Conservation (phyloP, 2,329 filamentous ascomycete genomes). For the Fusarium nelsonii region DNA sequence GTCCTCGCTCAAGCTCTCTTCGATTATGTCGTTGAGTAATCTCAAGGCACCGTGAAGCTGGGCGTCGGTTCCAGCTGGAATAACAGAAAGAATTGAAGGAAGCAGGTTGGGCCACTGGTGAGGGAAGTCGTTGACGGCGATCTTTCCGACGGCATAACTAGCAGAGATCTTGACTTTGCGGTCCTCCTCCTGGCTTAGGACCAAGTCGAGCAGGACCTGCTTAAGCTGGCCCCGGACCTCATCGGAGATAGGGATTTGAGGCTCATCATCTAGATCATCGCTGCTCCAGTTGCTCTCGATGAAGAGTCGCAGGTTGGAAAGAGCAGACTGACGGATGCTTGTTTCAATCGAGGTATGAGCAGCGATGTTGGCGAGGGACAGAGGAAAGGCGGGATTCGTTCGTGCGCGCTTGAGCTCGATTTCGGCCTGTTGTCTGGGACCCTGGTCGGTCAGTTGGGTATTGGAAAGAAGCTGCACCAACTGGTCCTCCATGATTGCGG, state of each 20-base stretch:
- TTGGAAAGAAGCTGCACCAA: constrained; percentile 88
- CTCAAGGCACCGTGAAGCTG: constrained; percentile 91
- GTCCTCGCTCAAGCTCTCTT: constrained; percentile 92
- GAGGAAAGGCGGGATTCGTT: constrained; percentile 77
- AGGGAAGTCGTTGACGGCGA: constrained; percentile 92
- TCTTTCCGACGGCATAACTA: constrained; percentile 87
- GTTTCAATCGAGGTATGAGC: constrained; percentile 79
- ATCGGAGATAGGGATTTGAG: constrained; percentile 76
- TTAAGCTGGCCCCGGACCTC: constrained; percentile 80
- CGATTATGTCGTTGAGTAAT: constrained; percentile 89
- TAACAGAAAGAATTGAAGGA: constrained; percentile 80
- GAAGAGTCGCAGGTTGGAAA: constrained; percentile 84
- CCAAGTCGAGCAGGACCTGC: constrained; percentile 79
- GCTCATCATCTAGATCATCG: constrained; percentile 74
- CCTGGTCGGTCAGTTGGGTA: constrained; percentile 83
- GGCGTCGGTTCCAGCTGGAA: constrained; percentile 79
- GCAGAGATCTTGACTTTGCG: constrained; percentile 90
- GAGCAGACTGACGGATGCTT: constrained; percentile 83
- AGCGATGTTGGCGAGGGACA: constrained; percentile 84
- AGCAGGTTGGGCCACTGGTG: constrained; percentile 94
- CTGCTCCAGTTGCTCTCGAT: constrained; percentile 87
- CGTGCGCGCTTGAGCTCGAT: constrained; percentile 80
- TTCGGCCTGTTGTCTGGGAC: constrained; percentile 87
- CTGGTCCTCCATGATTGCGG: constrained; percentile 83
- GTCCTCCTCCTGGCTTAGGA: constrained; percentile 78